A percentile compares a stretch with the other conserved stretches of the same genome.
phyloP scores from a whole-genome alignment of 1,284 basidiomycete species.

The Malassezia cuniculi region DNA sequence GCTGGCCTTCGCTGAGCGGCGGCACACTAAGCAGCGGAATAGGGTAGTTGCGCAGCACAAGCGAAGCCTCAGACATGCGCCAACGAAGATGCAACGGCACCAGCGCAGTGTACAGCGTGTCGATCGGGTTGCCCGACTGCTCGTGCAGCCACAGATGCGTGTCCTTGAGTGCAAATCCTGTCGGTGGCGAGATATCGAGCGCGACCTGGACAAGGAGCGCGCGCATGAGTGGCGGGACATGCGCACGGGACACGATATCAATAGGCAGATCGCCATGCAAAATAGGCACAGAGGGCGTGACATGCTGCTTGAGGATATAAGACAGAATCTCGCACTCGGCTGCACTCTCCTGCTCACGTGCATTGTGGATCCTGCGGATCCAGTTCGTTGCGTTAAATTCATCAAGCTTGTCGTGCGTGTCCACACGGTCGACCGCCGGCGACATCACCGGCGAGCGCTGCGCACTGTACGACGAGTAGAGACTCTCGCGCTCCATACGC shows the following conservation, averaged over 20 bases:
- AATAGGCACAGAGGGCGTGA: conserved; percentile 20
- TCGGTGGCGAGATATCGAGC: conserved; percentile 54
- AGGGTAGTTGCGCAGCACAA: conserved; percentile 63
- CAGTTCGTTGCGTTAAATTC: conserved; percentile 68
- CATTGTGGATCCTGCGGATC: conserved; percentile 48
- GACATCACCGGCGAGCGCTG: conserved; percentile 1
- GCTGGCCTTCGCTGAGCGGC: conserved; percentile 24
- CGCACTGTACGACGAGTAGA: conserved; percentile 50
- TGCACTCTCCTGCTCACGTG: conserved; percentile 46
- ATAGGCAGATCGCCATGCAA: conserved; percentile 48
- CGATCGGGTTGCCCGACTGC: conserved; percentile 61
- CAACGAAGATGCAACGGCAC: conserved; percentile 70
- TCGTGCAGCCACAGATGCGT: conserved; percentile 60
- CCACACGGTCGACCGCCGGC: conserved; percentile 49
- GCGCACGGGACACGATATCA: conserved; percentile 47
- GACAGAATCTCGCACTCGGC: conserved; percentile 47
- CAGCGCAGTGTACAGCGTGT: conserved; percentile 65
- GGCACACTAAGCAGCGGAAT: conserved; percentile 50
- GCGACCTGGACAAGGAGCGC: conserved; percentile 54
- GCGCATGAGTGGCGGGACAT: conserved; percentile 65
- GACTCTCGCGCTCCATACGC: conserved; percentile 65
- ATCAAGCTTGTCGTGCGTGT: conserved; percentile 63
- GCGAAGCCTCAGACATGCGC: conserved; percentile 55
- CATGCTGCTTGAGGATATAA: conserved; percentile 26
- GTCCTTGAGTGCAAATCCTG: conserved; percentile 51